Evolutionary conservation across 176 grass and related monocot species (phyloP), one percentile per base, ranked within the genome.

Genomic region (Cenchrus purpureus): DNA sequence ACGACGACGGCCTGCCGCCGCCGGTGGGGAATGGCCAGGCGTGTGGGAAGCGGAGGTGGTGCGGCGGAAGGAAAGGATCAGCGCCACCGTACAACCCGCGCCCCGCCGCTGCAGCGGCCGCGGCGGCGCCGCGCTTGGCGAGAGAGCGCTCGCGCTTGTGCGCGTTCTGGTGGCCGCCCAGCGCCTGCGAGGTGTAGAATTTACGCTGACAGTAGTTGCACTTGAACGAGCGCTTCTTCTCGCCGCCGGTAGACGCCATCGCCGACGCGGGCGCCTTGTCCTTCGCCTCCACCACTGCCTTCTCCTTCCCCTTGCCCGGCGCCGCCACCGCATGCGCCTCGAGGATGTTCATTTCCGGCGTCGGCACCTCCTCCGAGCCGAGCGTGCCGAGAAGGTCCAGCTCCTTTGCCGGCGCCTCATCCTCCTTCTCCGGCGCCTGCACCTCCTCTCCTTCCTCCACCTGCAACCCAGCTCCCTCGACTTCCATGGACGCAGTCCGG

Each of bases 191-290:
- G 83, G 92, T 98, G 89, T 85, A 91, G 92, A 98, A 98, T 79
- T 98, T 93, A 29, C 92, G 84, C 14, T 86, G 87, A 71, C 95
- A 98, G 75, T 95, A 98, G 91, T 93, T 95, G 85, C 95, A 98
- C 82, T 90, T 93, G 89, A 98, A 95, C 75, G 79, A 65, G 49
- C 92, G 81, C 34, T 77, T 56, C 80, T 83, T 86, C 73, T 59
- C 74, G 7, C 40, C 40, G 28, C 20, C 60, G 5, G 1, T 40
- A 0, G 34, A 10, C 46, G 84, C 58, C 2, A 5, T 0, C 8
- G 6, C 12, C 2, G 11, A 0, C 8, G 4, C 16, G 55, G 44
- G 59, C 15, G 19, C 0, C 63, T 16, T 29, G 54, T 17, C 82
- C 48, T 74, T 57, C 55, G 43, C 78, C 9, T 28, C 78, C 9